A percentile compares a stretch with the other conserved stretches of the same genome.
Evolutionary conservation across 2,329 filamentous ascomycete species (phyloP).

Genomic region (Tolypocladium album): DNA sequence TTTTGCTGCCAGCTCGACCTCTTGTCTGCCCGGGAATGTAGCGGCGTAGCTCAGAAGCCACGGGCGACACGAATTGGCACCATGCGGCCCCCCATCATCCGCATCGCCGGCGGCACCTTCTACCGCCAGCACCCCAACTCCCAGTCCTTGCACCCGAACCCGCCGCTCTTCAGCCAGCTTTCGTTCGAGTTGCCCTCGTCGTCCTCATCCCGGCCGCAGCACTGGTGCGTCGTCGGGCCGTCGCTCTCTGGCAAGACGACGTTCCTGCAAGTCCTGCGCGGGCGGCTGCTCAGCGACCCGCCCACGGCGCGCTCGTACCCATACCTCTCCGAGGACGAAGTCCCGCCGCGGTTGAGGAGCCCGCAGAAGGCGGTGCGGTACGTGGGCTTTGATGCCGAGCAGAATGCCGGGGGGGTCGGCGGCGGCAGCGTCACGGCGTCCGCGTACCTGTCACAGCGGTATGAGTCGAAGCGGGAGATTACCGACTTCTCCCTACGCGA

Average conservation of each 20-base stretch:
- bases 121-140: constrained; percentile 62
- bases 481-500: constrained; percentile 79
- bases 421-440: constrained; percentile 47
- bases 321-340: constrained; percentile 54
- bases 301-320: constrained; percentile 69
- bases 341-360: constrained; percentile 43
- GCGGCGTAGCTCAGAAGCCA: not conserved
- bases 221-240: constrained; percentile 79
- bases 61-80: not conserved
- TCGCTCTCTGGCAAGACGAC: constrained; percentile 72
- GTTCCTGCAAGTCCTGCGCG: constrained; percentile 68
- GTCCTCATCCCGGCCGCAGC: constrained; percentile 32
- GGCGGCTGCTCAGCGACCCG: constrained; percentile 65
- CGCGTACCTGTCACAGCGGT: constrained; percentile 79
- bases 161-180: constrained; percentile 61
- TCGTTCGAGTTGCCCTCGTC: constrained; percentile 61
- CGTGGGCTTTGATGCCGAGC: constrained; percentile 79
- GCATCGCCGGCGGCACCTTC: constrained; percentile 71
- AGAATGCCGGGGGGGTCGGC: constrained; percentile 39
- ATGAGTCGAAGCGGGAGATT: constrained; percentile 77
- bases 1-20: no score
- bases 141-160: constrained; percentile 43
- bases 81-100: constrained; percentile 47
- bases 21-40: not conserved
- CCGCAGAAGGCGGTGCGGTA: constrained; percentile 67